A percentile compares a stretch with the other conserved stretches of the same genome.
These are phyloP conservation scores for Cucumis hystrix DNA, from an alignment of 306 rosid species.

Conservation along the genomic window DNA sequence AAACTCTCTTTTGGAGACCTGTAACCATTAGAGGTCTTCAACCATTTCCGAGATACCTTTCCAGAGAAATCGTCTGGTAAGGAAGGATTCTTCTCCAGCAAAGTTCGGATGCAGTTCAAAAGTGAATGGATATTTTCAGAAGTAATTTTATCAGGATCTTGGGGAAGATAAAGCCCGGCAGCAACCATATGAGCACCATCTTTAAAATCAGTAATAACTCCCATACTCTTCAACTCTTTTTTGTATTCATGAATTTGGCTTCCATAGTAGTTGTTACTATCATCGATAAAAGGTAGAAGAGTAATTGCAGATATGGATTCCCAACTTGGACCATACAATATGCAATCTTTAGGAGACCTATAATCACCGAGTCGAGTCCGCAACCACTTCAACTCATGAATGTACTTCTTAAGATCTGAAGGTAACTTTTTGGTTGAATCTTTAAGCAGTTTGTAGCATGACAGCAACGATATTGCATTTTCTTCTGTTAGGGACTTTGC, in stretches of 20 bases:
- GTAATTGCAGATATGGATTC: constrained; percentile 37
- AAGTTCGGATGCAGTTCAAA: constrained; percentile 32
- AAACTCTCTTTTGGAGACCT: constrained; percentile 35
- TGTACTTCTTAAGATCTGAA: constrained; percentile 6
- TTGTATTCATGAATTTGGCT: constrained; percentile 24
- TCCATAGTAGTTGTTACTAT: constrained; percentile 21
- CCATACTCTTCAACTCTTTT: constrained; percentile 42
- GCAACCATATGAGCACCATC: constrained; percentile 35
- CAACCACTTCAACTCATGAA: constrained; percentile 36
- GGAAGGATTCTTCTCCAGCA: background rate
- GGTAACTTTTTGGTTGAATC: constrained; percentile 15
- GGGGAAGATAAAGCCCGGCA: constrained; percentile 25
- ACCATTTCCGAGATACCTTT: constrained; percentile 38
- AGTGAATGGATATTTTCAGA: constrained; percentile 30
- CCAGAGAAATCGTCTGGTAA: constrained; percentile 16
- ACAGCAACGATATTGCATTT: constrained; percentile 34
- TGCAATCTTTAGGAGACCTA: constrained; percentile 38
- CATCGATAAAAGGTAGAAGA: constrained; percentile 58
- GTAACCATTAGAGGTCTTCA: constrained; percentile 51
- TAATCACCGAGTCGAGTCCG: constrained; percentile 28
- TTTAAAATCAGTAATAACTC: constrained; percentile 34
- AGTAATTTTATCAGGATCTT: constrained; percentile 21
- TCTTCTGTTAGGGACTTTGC: constrained; percentile 16
- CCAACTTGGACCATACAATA: constrained; percentile 55
- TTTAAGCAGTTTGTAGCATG: constrained; percentile 25